Evolutionary conservation across 352 stramenopile genomes (phyloP), one percentile per base, ranked within the genome.

Genomic region (Phytophthora megakarya): DNA sequence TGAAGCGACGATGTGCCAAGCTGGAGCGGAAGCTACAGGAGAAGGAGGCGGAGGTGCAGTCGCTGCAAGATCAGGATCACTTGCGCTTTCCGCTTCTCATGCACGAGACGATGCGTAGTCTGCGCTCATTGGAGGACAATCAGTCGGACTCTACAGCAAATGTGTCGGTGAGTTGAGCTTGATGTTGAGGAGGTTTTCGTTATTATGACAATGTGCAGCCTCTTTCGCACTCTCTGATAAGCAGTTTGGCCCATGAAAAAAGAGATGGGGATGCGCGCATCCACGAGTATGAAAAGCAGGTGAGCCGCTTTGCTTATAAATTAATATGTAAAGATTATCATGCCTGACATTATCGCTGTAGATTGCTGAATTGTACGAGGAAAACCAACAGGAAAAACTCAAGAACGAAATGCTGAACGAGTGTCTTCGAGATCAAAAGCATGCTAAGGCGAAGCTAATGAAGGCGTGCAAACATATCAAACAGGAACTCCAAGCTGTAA

Each of bases 281-380:
- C 15, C 75, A 89, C 42, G 84, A 91, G 23, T 93, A 93, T 32
- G 84, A 93, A 42, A 74, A 73, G 5, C 84, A 93, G 77, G 82
- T 82, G 18, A 15, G 37, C 26, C 38, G 18, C 0, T 35, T 57
- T 37, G 30, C 5, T n/a, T n/a, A 19, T 18, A n/a, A 13, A n/a
- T 39, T 25, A 7, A 26, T n/a, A 59, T n/a, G n/a, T n/a, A 3
- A 40, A 7, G 19, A n/a, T n/a, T 19, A 16, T 19, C 10, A 13
- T 19, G 44, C 3, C 52, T 44, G 42, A 42, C n/a, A 38, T 22
- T 37, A 48, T 16, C 44, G 28, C 28, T 60, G 18, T 28, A 91
- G 82, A 81, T 90, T 49, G 70, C 76, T 37, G 59, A 78, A 18
- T 26, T 93, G 25, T 93, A 91, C 28, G 75, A 85, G 40, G 85